Conservation (phyloP, 306 rosid species). For the Bauhinia variegata region DNA sequence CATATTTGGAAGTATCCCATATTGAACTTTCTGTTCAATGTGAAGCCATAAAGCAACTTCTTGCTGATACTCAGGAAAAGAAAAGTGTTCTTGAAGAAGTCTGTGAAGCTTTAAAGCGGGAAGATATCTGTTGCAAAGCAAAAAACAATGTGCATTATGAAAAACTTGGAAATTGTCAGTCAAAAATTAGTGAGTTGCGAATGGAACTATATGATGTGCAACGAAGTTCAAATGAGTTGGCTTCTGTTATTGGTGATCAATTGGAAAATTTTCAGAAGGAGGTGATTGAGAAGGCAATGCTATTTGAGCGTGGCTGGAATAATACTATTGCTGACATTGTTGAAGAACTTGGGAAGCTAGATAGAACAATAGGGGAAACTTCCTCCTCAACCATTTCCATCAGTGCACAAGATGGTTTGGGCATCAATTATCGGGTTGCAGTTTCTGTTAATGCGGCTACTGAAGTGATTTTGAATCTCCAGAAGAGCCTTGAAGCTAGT, state of each 20-base stretch:
- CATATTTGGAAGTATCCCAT: conserved; percentile 65
- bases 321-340: conserved; percentile 50
- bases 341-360: conserved; percentile 66
- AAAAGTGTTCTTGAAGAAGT: conserved; percentile 59
- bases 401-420: conserved; percentile 34
- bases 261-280: conserved; percentile 70
- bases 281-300: conserved; percentile 55
- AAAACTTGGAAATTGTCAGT: conserved; percentile 60
- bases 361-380: conserved; percentile 53
- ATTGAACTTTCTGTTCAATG: conserved; percentile 73
- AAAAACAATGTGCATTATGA: conserved; percentile 56
- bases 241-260: conserved; percentile 56
- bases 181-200: conserved; percentile 60
- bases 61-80: conserved; percentile 54
- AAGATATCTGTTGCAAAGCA: conserved; percentile 46
- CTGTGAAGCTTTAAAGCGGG: conserved; percentile 55
- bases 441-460: conserved; percentile 64
- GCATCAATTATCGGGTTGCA: conserved; percentile 41
- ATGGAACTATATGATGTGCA: conserved; percentile 55
- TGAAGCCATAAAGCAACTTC: conserved; percentile 64
- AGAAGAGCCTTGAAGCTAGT: conserved; percentile 63
- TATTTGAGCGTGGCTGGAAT: conserved; percentile 71
- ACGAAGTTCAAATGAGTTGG: conserved; percentile 61
- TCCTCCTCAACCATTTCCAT: conserved; percentile 36
- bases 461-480: conserved; percentile 67